These are phyloP conservation scores for Croton laevigatus DNA, from an alignment of 441 rosid genomes.

Conservation along the genomic window DNA sequence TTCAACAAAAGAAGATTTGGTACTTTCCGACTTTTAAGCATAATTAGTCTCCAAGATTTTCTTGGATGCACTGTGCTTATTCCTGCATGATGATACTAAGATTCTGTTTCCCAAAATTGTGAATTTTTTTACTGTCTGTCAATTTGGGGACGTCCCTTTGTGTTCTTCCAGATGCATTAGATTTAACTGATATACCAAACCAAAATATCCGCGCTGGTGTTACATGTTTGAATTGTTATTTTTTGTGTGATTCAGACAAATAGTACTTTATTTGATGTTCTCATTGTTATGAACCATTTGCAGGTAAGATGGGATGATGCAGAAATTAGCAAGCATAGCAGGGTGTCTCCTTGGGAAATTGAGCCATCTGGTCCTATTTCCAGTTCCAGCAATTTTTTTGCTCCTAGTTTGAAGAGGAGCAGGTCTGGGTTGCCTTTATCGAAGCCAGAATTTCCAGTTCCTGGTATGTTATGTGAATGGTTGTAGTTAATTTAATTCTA, in stretches of 20 bases:
- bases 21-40: too few species aligned
- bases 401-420: slow-evolving; percentile 70
- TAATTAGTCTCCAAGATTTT: too few species aligned
- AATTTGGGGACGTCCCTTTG: too few species aligned
- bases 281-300: slow-evolving; percentile 12
- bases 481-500: not conserved
- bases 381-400: slow-evolving; percentile 46
- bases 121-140: too few species aligned
- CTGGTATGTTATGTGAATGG: slow-evolving; percentile 39
- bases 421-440: slow-evolving; percentile 69
- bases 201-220: not conserved
- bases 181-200: not conserved
- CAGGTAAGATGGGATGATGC: slow-evolving; percentile 91
- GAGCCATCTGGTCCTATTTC: slow-evolving; percentile 68
- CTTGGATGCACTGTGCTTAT: too few species aligned
- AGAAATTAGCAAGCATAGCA: slow-evolving; percentile 54
- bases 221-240: slow-evolving; percentile 7
- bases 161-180: not conserved
- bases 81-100: too few species aligned
- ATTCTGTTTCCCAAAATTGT: too few species aligned
- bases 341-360: slow-evolving; percentile 94
- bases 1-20: not conserved
- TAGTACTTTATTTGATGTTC: not conserved
- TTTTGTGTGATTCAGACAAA: not conserved
- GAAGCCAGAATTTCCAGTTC: slow-evolving; percentile 65